Evolutionary conservation across 768 basidiomycete species (phyloP), one percentile per base, ranked within the genome.

Genomic region (Lentinula lateritia): DNA sequence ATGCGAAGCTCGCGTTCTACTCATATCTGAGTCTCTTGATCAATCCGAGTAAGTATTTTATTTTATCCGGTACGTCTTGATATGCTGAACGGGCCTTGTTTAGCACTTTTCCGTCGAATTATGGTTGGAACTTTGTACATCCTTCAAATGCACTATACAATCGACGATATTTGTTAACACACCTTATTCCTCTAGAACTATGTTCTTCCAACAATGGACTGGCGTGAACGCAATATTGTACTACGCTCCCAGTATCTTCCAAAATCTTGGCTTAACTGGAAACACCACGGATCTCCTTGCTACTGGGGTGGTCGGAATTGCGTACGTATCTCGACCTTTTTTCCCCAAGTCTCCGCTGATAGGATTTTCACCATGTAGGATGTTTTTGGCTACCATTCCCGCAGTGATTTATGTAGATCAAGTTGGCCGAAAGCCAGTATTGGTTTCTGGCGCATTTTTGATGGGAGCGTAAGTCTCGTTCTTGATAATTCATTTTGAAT

Each of bases 171-270:
- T 34, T 32, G 28, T 28, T 28, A 4, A 28, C 28, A 56, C 35
- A 42, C 12, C 16, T 56, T 3, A 42, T 6, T 28, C 50, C 23
- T 52, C 5, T 57, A 83, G 83, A 63, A 84, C 76, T 45, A 93
- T 87, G 89, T 88, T 86, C 75, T 91, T 89, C 78, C 90, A 91
- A 69, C 89, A 91, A 72, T 91, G 89, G 88, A 90, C 88, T 70
- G 90, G 89, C 63, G 79, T 89, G 66, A 89, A 90, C 65, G 87
- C 84, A 6, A 87, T 90, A 65, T 73, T 91, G 55, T 91, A 90
- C 75, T 91, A 90, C 66, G 89, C 89, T 0, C 90, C 87, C 2
- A 50, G 48, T 43, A 91, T 92, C 62, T 92, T 92, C 76, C 52
- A 76, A 46, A 65, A 69, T 15, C 80, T 92, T 41, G 83, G 87